Evolutionary conservation across 441 rosid genomes (phyloP).

Genomic region (Rhodomyrtus psidioides): DNA sequence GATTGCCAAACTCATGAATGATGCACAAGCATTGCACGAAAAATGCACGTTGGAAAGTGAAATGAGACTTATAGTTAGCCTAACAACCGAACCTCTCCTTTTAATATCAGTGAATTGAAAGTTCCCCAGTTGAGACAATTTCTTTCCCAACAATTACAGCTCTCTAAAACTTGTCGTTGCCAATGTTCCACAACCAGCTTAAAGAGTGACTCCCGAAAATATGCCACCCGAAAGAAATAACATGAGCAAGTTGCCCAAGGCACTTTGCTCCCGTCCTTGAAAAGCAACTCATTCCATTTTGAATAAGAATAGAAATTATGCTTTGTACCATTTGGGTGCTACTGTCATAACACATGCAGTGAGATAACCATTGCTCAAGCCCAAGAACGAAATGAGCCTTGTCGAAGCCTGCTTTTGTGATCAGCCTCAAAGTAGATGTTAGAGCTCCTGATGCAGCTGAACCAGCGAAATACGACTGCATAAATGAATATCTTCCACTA

Average conservation of each 20-base stretch:
- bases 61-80: background rate
- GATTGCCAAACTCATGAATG: conserved; percentile 3
- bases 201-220: background rate
- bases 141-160: background rate
- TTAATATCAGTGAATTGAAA: background rate
- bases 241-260: background rate
- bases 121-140: background rate
- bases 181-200: background rate
- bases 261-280: background rate
- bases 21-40: no score
- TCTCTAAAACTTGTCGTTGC: background rate
- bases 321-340: conserved; percentile 1
- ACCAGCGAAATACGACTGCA: conserved; percentile 18
- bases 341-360: background rate
- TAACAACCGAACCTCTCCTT: background rate
- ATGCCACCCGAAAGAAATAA: background rate
- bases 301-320: background rate
- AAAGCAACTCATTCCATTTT: background rate
- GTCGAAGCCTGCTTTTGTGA: no score
- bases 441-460: no score
- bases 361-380: background rate
- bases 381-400: background rate
- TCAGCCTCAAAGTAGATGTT: no score
- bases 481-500: no score
- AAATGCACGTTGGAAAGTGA: background rate